A percentile compares a stretch with the other conserved stretches of the same genome.
These are phyloP conservation scores for Penicillium alfredii DNA, from an alignment of 495 filamentous ascomycete species.

Conservation along the genomic window DNA sequence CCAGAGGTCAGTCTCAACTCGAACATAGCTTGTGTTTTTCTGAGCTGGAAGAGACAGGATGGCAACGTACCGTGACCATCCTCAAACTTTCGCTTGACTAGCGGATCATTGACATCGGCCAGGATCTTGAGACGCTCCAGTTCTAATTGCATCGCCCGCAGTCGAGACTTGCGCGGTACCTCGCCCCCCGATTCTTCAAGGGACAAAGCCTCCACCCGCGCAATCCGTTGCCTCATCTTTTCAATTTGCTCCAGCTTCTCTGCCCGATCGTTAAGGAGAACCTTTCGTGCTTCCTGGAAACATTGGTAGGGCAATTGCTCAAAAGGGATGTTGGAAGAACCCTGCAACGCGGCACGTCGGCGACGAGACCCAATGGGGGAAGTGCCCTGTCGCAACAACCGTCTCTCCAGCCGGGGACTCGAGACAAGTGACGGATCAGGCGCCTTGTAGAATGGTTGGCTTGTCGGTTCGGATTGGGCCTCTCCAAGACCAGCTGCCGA, in stretches of 20 bases:
- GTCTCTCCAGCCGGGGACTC: slow-evolving; percentile 52
- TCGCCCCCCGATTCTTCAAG: slow-evolving; percentile 55
- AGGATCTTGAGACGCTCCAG: slow-evolving; percentile 79
- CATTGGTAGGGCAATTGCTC: slow-evolving; percentile 91
- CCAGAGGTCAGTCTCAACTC: slow-evolving; percentile 8
- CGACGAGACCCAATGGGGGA: slow-evolving; percentile 72
- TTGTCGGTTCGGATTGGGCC: slow-evolving; percentile 32
- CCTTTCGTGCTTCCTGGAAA: slow-evolving; percentile 89
- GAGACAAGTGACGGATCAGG: slow-evolving; percentile 47
- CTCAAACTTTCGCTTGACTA: slow-evolving; percentile 92
- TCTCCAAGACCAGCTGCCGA: slow-evolving; percentile 34
- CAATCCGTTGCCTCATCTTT: slow-evolving; percentile 53
- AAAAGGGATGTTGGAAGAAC: slow-evolving; percentile 69
- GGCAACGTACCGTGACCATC: slow-evolving; percentile 68
- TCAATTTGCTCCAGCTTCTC: slow-evolving; percentile 69
- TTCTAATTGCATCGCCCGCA: slow-evolving; percentile 65
- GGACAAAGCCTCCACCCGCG: slow-evolving; percentile 52
- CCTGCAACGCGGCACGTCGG: slow-evolving; percentile 69
- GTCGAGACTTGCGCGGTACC: slow-evolving; percentile 53
- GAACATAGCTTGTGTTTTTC: too few species aligned
- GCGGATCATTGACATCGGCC: slow-evolving; percentile 91
- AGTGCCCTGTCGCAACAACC: slow-evolving; percentile 52
- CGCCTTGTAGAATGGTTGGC: slow-evolving; percentile 32
- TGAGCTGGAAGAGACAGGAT: too few species aligned
- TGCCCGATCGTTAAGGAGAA: slow-evolving; percentile 71